Conservation (phyloP, 108 stramenopile species). For the Mediolabrus comicus region DNA sequence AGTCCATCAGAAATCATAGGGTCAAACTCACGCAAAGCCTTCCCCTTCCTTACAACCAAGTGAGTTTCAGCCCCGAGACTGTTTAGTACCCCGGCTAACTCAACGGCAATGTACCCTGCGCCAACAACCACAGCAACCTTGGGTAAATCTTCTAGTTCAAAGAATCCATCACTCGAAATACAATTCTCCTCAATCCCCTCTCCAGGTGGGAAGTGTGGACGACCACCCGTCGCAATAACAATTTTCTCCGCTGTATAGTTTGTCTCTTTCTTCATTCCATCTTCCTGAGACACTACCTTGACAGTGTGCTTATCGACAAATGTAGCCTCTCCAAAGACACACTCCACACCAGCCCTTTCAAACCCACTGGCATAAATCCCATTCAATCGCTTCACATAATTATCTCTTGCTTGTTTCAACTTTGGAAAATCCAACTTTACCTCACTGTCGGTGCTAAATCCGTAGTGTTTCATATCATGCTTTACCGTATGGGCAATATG, state of each 20-base stretch:
- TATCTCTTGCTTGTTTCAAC: conserved; percentile 83
- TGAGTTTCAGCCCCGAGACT: conserved; percentile 75
- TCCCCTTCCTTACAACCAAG: conserved; percentile 59
- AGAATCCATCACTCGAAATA: conserved; percentile 92
- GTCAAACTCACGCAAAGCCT: conserved; percentile 85
- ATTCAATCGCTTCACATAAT: conserved; percentile 83
- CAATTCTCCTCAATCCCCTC: conserved; percentile 73
- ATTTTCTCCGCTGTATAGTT: conserved; percentile 63
- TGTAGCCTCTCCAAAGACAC: conserved; percentile 58
- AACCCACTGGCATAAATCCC: conserved; percentile 80
- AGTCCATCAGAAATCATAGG: conserved; percentile 67
- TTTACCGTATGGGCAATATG: conserved; percentile 59
- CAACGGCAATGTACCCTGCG: conserved; percentile 97
- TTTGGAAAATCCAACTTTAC: conserved; percentile 69
- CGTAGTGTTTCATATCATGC: conserved; percentile 60
- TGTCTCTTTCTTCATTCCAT: conserved; percentile 16
- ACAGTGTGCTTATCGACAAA: conserved; percentile 61
- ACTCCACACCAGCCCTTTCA: conserved; percentile 52
- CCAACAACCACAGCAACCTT: conserved; percentile 89
- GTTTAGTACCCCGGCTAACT: conserved; percentile 90
- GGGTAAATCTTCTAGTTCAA: conserved; percentile 87
- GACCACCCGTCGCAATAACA: conserved; percentile 91
- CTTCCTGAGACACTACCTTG: conserved; percentile 19
- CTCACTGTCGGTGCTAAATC: conserved; percentile 27
- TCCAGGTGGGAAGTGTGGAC: conserved; percentile 64